phyloP scores from a whole-genome alignment of 495 filamentous ascomycete genomes.

The Saxophila tyrrhenica region DNA sequence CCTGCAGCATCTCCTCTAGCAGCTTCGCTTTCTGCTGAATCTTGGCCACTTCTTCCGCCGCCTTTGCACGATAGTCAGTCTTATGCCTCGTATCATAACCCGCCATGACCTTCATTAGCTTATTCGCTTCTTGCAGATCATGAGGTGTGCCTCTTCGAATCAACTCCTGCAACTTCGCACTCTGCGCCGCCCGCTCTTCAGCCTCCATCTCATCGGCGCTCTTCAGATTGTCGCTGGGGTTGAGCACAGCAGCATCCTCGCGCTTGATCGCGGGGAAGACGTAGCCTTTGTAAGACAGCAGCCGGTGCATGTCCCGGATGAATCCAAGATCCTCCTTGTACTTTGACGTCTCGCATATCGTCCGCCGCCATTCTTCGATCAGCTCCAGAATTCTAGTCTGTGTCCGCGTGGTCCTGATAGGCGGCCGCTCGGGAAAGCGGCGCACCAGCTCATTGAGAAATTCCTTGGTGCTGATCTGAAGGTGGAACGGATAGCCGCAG shows the following conservation, averaged over 20 bases:
- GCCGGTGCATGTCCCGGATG: conserved; percentile 94
- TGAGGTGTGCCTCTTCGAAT: conserved; percentile 85
- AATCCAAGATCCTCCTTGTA: conserved; percentile 96
- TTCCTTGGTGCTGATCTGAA: conserved; percentile 97
- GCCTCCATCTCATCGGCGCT: conserved; percentile 99
- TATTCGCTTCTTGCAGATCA: conserved; percentile 90
- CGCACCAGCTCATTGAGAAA: conserved; percentile 97
- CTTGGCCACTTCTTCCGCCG: conserved; percentile 85
- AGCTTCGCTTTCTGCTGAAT: conserved; percentile 88
- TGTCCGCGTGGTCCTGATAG: conserved; percentile 71
- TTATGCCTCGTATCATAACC: conserved; percentile 90
- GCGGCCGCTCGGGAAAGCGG: conserved; percentile 87
- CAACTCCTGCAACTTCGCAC: conserved; percentile 91
- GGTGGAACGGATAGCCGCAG: conserved; percentile 97
- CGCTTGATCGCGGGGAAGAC: conserved; percentile 79
- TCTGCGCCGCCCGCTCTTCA: conserved; percentile 87
- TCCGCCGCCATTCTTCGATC: conserved; percentile 97
- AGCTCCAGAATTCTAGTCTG: conserved; percentile 89
- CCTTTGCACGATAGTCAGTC: conserved; percentile 95
- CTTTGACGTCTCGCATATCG: conserved; percentile 92
- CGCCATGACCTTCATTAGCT: conserved; percentile 97
- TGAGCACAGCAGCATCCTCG: conserved; percentile 94
- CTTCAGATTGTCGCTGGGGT: conserved; percentile 91
- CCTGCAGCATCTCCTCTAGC: conserved; percentile 84
- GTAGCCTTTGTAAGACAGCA: conserved; percentile 94